phyloP scores from a whole-genome alignment of 2,329 filamentous ascomycete genomes.

The Claviceps quebecensis region DNA sequence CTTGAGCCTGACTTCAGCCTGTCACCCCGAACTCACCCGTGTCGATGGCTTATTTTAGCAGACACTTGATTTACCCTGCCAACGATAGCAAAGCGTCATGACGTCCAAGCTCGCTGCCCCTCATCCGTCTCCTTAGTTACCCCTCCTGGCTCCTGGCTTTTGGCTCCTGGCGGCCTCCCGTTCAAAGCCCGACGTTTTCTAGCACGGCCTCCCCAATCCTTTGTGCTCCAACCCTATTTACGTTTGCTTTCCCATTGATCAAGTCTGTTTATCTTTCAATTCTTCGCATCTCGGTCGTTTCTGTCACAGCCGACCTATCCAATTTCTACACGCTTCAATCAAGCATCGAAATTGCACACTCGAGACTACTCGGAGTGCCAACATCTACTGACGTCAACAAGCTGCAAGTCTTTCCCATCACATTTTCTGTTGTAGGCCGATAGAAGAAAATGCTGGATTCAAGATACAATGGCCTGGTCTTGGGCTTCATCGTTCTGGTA shows the following conservation, averaged over 20 bases:
- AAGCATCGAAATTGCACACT: neutral
- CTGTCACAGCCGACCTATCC: neutral
- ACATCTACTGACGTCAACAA: too few species aligned
- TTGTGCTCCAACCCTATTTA: neutral
- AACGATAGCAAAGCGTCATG: neutral
- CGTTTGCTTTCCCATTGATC: neutral
- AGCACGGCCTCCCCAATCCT: neutral
- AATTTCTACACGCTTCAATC: neutral
- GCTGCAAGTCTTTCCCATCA: too few species aligned
- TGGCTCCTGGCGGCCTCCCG: neutral
- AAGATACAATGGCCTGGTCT: constrained; percentile 34
- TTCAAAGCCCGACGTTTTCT: neutral
- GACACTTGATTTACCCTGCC: neutral
- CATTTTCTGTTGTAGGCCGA: too few species aligned
- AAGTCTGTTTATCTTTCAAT: neutral
- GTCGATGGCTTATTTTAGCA: too few species aligned
- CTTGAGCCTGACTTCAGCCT: too few species aligned
- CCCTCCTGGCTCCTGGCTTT: neutral
- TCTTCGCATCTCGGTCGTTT: neutral
- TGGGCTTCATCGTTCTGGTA: constrained; percentile 48
- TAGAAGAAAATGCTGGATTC: constrained; percentile 29
- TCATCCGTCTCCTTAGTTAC: neutral
- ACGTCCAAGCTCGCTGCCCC: neutral
- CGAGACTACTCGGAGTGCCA: too few species aligned
- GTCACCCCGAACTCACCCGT: too few species aligned